Evolutionary conservation across 2,329 filamentous ascomycete species (phyloP).

Genomic region (Metarhizium guizhouense): DNA sequence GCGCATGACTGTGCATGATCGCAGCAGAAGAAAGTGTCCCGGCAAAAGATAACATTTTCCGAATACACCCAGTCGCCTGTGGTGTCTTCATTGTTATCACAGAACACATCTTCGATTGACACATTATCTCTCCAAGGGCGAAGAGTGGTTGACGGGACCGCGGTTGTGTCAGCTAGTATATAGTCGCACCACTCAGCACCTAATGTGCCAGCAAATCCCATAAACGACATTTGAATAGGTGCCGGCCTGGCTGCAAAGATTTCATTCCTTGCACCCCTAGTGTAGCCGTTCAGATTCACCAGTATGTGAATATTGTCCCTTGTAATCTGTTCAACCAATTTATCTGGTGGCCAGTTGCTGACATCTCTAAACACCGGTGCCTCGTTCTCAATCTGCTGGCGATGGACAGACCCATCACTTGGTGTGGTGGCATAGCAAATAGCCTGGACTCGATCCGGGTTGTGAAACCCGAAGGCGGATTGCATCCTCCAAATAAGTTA

Average conservation of each 20-base stretch:
- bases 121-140: slow-evolving; percentile 71
- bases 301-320: slow-evolving; percentile 86
- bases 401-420: slow-evolving; percentile 82
- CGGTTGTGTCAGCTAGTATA: slow-evolving; percentile 79
- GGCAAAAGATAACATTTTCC: slow-evolving; percentile 92
- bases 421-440: slow-evolving; percentile 94
- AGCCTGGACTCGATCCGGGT: slow-evolving; percentile 63
- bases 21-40: slow-evolving; percentile 96
- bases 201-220: slow-evolving; percentile 94
- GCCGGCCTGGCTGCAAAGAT: slow-evolving; percentile 91
- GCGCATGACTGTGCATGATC: slow-evolving; percentile 91
- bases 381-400: slow-evolving; percentile 86
- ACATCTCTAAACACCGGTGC: slow-evolving; percentile 86
- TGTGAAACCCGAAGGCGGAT: slow-evolving; percentile 90
- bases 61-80: slow-evolving; percentile 85
- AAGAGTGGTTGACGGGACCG: slow-evolving; percentile 73
- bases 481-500: slow-evolving; percentile 59
- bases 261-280: slow-evolving; percentile 90
- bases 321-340: slow-evolving; percentile 76
- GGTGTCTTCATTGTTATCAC: slow-evolving; percentile 57
- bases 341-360: slow-evolving; percentile 77
- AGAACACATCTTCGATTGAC: slow-evolving; percentile 60
- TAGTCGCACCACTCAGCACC: slow-evolving; percentile 99
- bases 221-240: slow-evolving; percentile 98
- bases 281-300: slow-evolving; percentile 97